These are phyloP conservation scores for Ophiostoma novo-ulmi DNA, from an alignment of 2,329 filamentous ascomycete genomes.

Conservation along the genomic window DNA sequence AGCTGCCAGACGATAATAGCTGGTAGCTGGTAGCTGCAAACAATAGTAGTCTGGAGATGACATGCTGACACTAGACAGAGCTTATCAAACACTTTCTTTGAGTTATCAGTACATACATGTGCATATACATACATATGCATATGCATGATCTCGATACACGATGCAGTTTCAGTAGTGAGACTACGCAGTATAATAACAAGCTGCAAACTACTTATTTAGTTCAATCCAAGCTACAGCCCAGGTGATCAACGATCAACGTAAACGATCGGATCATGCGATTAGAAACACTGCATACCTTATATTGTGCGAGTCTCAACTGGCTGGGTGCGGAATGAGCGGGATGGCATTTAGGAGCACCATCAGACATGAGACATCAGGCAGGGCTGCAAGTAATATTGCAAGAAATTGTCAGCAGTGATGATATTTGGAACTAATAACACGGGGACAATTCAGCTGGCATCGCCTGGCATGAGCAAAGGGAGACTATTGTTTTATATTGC, in stretches of 20 bases:
- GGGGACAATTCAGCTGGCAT: too few species aligned
- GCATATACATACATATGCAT: not conserved
- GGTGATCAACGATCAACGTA: not conserved
- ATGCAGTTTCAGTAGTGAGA: not conserved
- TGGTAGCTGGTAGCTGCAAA: not conserved
- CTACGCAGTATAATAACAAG: not conserved
- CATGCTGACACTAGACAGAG: too few species aligned
- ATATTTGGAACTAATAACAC: not conserved
- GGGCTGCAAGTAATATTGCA: not conserved
- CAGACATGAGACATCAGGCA: not conserved
- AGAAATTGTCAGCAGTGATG: not conserved
- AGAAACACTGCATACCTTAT: not conserved
- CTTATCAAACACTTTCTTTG: too few species aligned
- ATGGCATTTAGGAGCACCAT: not conserved
- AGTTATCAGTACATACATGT: too few species aligned
- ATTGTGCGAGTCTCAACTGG: too few species aligned
- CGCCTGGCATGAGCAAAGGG: not conserved
- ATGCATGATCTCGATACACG: not conserved
- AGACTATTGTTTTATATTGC: not conserved
- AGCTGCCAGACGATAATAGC: too few species aligned
- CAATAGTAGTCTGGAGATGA: not conserved
- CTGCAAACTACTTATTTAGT: too few species aligned
- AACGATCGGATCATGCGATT: not conserved
- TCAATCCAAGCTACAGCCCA: too few species aligned
- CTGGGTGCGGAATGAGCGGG: not conserved